These are phyloP conservation scores for Farysia itapuensis DNA, from an alignment of 1,284 basidiomycete genomes.

Conservation along the genomic window DNA sequence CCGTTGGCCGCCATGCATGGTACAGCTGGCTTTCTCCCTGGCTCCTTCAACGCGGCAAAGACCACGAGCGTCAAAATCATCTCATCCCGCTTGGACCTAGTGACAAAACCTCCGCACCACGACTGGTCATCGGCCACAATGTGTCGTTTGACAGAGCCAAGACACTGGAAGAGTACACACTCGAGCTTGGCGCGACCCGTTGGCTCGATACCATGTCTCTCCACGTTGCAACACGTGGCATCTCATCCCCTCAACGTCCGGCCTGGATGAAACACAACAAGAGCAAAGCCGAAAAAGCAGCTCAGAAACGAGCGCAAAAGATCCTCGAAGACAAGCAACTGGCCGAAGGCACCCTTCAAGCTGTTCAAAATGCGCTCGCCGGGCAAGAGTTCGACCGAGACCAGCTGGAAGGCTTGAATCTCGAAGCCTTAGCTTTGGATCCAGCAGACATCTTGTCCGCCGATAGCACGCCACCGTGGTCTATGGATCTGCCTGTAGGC, in stretches of 20 bases:
- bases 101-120: slow-evolving; percentile 41
- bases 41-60: slow-evolving; percentile 71
- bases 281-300: slow-evolving; percentile 62
- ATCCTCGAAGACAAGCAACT: slow-evolving; percentile 44
- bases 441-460: slow-evolving; percentile 1
- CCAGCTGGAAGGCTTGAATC: slow-evolving; percentile 37
- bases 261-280: slow-evolving; percentile 86
- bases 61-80: slow-evolving; percentile 67
- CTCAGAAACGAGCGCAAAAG: slow-evolving; percentile 64
- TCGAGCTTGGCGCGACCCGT: slow-evolving; percentile 72
- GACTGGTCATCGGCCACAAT: slow-evolving; percentile 88
- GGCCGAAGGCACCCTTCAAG: slow-evolving; percentile 57
- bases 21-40: slow-evolving; percentile 96
- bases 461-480: slow-evolving; percentile 2
- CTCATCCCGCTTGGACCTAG: slow-evolving; percentile 70
- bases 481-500: slow-evolving; percentile 29
- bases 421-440: slow-evolving; percentile 28
- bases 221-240: slow-evolving; percentile 90
- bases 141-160: slow-evolving; percentile 90
- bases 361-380: slow-evolving; percentile 36
- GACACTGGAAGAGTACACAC: slow-evolving; percentile 79
- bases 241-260: slow-evolving; percentile 90
- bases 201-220: slow-evolving; percentile 95
- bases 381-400: slow-evolving; percentile 38
- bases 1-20: slow-evolving; percentile 80